These are phyloP conservation scores for Trapa incisa DNA, from an alignment of 345 rosid species.

Conservation along the genomic window DNA sequence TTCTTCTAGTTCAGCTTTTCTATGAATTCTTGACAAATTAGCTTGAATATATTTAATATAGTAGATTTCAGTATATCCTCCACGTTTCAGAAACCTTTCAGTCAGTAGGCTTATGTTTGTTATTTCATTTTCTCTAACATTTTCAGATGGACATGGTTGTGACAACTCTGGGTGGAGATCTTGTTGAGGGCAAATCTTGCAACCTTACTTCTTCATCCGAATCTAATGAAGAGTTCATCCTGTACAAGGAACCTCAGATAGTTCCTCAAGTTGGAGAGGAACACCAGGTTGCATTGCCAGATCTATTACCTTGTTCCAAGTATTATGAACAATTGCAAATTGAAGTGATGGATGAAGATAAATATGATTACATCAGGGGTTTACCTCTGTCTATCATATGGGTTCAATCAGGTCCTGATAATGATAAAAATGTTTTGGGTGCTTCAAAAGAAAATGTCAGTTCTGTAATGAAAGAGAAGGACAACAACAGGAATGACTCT, in stretches of 20 bases:
- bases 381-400: slow-evolving; percentile 1
- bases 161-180: neutral
- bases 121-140: neutral
- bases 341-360: slow-evolving; percentile 2
- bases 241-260: slow-evolving; percentile 28
- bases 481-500: neutral
- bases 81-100: neutral
- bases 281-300: slow-evolving; percentile 40
- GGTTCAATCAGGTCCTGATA: neutral
- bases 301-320: slow-evolving; percentile 13
- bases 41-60: neutral
- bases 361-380: neutral
- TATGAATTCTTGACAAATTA: neutral
- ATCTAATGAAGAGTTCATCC: slow-evolving; percentile 3
- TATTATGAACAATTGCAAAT: slow-evolving; percentile 4
- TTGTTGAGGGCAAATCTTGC: neutral
- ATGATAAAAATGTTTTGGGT: neutral
- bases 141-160: neutral
- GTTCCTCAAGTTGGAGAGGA: slow-evolving; percentile 44
- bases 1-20: neutral
- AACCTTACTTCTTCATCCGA: neutral
- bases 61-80: neutral
- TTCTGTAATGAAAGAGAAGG: slow-evolving; percentile 3
- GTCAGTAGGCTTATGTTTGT: neutral
- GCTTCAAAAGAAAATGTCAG: slow-evolving; percentile 6